Conservation (phyloP, 2,329 filamentous ascomycete genomes). For the Teratosphaeria pseudoeucalypti region DNA sequence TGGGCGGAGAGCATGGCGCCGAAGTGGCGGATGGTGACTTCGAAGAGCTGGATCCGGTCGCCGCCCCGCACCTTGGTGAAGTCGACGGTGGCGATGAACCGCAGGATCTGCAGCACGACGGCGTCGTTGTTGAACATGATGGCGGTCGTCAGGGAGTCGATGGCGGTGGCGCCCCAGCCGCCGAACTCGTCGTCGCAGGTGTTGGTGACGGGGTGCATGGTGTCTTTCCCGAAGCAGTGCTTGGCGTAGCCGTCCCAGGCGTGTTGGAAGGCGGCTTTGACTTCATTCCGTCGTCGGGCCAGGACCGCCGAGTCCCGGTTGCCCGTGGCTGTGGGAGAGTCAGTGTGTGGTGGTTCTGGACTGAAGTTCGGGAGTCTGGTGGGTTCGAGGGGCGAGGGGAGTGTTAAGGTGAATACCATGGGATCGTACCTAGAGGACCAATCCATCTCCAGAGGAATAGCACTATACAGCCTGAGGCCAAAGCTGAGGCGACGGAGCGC, state of each 20-base stretch:
- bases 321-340: not conserved
- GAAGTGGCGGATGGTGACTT: constrained; percentile 17
- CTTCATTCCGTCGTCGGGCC: not conserved
- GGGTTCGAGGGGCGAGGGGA: too few relatives aligned
- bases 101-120: constrained; percentile 10
- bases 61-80: constrained; percentile 8
- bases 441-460: not conserved
- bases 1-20: constrained; percentile 17
- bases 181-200: constrained; percentile 18
- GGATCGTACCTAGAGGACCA: not conserved
- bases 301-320: not conserved
- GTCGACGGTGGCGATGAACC: constrained; percentile 13
- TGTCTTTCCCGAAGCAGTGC: constrained; percentile 25
- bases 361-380: not conserved
- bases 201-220: constrained; percentile 19
- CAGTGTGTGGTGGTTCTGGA: not conserved
- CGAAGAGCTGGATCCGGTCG: constrained; percentile 13
- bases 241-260: not conserved
- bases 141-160: constrained; percentile 16
- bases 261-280: not conserved
- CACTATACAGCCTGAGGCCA: not conserved
- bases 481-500: not conserved
- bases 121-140: constrained; percentile 15
- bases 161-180: constrained; percentile 17
- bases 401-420: not conserved